Evolutionary conservation across 768 basidiomycete species (phyloP).

Genomic region (Termitomyces titanicus): DNA sequence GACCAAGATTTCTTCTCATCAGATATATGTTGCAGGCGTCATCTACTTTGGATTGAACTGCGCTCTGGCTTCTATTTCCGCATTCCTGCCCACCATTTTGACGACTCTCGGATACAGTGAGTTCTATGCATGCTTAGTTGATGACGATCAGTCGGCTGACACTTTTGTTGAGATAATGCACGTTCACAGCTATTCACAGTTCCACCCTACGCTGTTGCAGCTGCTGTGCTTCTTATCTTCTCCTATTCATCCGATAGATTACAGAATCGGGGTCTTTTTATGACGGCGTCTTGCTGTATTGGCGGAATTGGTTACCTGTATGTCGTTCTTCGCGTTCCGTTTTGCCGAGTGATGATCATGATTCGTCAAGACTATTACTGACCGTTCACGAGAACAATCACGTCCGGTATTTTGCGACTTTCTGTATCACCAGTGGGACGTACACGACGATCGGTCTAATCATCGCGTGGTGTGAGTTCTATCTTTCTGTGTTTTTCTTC

Average conservation of each 20-base stretch:
- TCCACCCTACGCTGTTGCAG: constrained; percentile 74
- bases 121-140: constrained; percentile 20
- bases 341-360: neutral
- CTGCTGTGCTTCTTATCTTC: constrained; percentile 55
- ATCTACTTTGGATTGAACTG: constrained; percentile 79
- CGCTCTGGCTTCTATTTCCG: constrained; percentile 74
- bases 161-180: constrained; percentile 47
- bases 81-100: constrained; percentile 83
- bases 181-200: constrained; percentile 73
- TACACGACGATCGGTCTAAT: constrained; percentile 73
- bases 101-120: constrained; percentile 67
- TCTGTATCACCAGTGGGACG: constrained; percentile 74
- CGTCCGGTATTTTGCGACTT: constrained; percentile 74
- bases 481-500: neutral
- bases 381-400: constrained; percentile 49
- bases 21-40: constrained; percentile 65
- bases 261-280: constrained; percentile 54
- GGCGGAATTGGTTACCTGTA: constrained; percentile 64
- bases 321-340: constrained; percentile 14
- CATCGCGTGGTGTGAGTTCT: constrained; percentile 70
- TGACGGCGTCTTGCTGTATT: constrained; percentile 39
- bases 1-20: neutral
- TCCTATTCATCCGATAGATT: constrained; percentile 65
- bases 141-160: constrained; percentile 3
- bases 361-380: constrained; percentile 45